Conservation (phyloP, 78 protist genomes). For the Dictyostelium brefeldianum region DNA sequence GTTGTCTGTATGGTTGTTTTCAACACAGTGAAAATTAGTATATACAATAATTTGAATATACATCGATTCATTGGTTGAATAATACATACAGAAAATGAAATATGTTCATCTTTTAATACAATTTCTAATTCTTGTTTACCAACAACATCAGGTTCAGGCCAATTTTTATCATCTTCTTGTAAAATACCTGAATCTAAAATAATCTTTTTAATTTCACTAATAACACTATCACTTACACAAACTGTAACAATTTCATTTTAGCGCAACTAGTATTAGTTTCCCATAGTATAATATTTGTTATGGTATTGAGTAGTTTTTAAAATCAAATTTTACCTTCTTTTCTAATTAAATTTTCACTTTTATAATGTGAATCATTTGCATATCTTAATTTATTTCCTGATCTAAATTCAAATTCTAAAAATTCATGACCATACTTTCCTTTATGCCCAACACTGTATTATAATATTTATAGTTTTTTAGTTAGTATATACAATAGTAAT, state of each 20-base stretch:
- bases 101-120: constrained; percentile 94
- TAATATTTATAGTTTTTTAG: not conserved
- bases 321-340: constrained; percentile 90
- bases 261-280: too few species aligned
- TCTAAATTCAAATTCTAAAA: constrained; percentile 98
- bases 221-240: constrained; percentile 86
- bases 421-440: constrained; percentile 99
- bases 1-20: constrained; percentile 74
- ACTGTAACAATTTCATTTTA: constrained; percentile 40
- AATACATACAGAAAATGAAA: constrained; percentile 91
- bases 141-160: constrained; percentile 97
- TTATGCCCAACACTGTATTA: constrained; percentile 94
- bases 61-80: not conserved
- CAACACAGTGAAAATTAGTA: not conserved
- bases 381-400: constrained; percentile 94
- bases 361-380: constrained; percentile 98
- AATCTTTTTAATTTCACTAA: constrained; percentile 92
- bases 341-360: constrained; percentile 93
- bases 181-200: constrained; percentile 95
- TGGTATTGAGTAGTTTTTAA: not conserved
- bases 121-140: constrained; percentile 98
- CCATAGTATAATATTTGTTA: too few species aligned
- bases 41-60: not conserved
- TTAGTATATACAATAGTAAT: not conserved
- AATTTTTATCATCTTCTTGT: constrained; percentile 95